Conservation (phyloP, 768 basidiomycete species). For the Lactifluus echinatus region DNA sequence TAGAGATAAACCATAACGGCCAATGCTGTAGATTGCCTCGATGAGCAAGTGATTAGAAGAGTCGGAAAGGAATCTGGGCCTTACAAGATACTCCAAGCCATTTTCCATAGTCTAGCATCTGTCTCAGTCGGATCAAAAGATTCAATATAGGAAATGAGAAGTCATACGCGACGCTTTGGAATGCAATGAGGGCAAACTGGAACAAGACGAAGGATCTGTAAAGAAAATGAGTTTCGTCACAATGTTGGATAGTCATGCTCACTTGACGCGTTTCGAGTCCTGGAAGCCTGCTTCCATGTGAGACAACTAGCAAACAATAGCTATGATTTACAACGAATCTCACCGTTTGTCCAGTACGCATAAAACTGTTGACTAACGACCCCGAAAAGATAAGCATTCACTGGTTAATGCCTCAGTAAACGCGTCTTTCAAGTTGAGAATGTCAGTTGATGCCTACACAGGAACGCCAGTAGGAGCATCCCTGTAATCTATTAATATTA, state of each 20-base stretch:
- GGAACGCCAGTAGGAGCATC: too few species aligned
- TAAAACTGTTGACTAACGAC: constrained; percentile 1
- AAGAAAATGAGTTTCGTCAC: background rate
- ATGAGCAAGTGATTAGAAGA: background rate
- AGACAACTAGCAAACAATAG: background rate
- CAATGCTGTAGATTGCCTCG: background rate
- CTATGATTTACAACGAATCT: background rate
- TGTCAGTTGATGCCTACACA: too few species aligned
- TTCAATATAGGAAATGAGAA: background rate
- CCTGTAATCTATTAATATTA: too few species aligned
- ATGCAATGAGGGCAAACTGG: background rate
- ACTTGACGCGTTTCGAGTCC: background rate
- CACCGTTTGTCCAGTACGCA: background rate
- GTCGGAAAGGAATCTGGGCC: background rate
- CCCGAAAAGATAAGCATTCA: background rate
- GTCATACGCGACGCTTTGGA: background rate
- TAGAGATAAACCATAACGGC: background rate
- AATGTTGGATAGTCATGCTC: background rate
- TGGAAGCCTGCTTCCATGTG: background rate
- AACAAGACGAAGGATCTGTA: background rate
- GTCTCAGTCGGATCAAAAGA: background rate
- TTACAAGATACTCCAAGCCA: background rate
- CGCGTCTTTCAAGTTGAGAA: too few species aligned
- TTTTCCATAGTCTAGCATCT: background rate
- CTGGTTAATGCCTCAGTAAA: too few species aligned